Base-by-base conservation (phyloP, 345 rosid species). In the Aquilaria malaccensis region DNA sequence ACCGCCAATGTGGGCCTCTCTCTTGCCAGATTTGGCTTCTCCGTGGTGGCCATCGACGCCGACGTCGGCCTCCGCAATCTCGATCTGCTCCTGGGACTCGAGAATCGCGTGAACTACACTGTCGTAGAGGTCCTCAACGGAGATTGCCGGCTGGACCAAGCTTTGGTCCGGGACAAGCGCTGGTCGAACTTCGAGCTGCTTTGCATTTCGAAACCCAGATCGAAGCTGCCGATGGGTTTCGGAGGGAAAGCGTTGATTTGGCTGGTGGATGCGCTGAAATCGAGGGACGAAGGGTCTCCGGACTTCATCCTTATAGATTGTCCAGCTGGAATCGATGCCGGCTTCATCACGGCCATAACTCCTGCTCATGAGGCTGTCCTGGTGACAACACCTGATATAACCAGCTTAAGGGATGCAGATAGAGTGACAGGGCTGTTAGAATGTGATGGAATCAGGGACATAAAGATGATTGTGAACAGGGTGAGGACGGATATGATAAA, bases 1-100 rank as follows among this genome's bases (percentile, higher is more conserved):
- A 87, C 97, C 11, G 96, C 99, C n/a, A 94, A 94, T 50, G 85
- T 94, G n/a, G 99, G 97, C 6, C 97, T 94, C 76, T 94, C 99
- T 45, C 76, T 94, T 0, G 99, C 97, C 50, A 91, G 97, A 32
- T 81, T 87, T 33, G 98, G 98, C 58, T 89, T 85, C 86, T 85
- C 89, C 4, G 98, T 93, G 0, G 98, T 93, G 10, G 84, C 97
- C 0, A 81, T 93, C 10, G 98, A 93, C 70, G 96, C 94, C 1
- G 98, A 93, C 71, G 92, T 89, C 33, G 97, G 98, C 13, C 94
- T 93, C 55, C 91, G 97, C 51, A 93, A 89, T 77, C 87, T 93
- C 41, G 98, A 93, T 77, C 97, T 93, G 30, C 88, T 93, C 30
- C 85, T 89, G 4, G 98, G 98, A 2, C 79, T 93, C 22, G 98